Conservation (phyloP, 2,329 filamentous ascomycete genomes). For the Cladosporium velox region DNA sequence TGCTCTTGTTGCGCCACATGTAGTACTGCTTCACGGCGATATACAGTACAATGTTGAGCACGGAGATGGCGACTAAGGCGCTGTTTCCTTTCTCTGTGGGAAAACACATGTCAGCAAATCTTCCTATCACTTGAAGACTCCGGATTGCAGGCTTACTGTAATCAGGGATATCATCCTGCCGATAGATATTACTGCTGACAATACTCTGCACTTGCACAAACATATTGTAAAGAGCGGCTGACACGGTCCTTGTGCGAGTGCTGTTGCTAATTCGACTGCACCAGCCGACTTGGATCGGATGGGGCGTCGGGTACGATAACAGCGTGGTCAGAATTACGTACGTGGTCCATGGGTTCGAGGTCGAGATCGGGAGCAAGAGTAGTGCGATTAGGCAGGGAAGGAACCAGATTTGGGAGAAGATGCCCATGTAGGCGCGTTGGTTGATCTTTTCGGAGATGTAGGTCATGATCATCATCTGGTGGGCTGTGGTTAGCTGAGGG, state of each 20-base stretch:
- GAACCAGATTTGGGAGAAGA: constrained; percentile 58
- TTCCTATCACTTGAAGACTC: background rate
- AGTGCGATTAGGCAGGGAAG: constrained; percentile 59
- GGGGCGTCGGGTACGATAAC: constrained; percentile 45
- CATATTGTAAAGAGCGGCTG: constrained; percentile 44
- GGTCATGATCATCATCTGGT: constrained; percentile 3
- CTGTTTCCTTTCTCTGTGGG: background rate
- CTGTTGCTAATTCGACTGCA: constrained; percentile 45
- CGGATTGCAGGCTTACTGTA: background rate
- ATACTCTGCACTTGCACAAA: constrained; percentile 46
- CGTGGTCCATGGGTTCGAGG: constrained; percentile 36
- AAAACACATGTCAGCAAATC: background rate
- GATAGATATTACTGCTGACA: constrained; percentile 51
- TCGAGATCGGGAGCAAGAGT: constrained; percentile 41
- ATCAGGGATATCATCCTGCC: constrained; percentile 1
- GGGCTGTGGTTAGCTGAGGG: background rate
- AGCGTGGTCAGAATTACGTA: constrained; percentile 41
- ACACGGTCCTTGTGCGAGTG: constrained; percentile 45
- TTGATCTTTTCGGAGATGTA: constrained; percentile 35
- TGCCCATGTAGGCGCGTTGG: constrained; percentile 49
- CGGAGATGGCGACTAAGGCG: background rate
- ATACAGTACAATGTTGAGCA: background rate
- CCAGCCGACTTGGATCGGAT: constrained; percentile 47
- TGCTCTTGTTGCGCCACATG: constrained; percentile 25
- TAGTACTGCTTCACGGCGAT: constrained; percentile 25